Percentiles rank a stretch among this genome's conserved stretches.
Conservation (phyloP, 2,329 filamentous ascomycete genomes). For the Xylariaceae sp. region DNA sequence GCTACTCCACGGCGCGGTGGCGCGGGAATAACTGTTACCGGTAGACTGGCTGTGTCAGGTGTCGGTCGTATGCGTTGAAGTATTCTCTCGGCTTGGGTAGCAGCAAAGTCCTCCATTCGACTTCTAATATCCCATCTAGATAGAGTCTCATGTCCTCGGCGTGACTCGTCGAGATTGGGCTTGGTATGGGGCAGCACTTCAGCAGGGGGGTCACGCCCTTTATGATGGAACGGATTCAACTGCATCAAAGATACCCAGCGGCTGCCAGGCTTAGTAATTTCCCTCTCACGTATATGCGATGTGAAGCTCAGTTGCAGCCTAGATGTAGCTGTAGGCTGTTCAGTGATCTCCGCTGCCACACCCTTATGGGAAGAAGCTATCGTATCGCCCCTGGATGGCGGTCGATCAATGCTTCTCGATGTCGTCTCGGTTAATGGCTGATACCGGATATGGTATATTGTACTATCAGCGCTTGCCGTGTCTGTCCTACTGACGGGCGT, state of each 20-base stretch:
- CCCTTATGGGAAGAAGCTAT: conserved; percentile 34
- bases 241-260: conserved; percentile 29
- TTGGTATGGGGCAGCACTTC: conserved; percentile 42
- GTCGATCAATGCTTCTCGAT: conserved; percentile 52
- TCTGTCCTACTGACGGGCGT: conserved; percentile 67
- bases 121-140: conserved; percentile 61
- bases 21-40: conserved; percentile 66
- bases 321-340: conserved; percentile 18
- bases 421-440: conserved; percentile 61
- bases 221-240: conserved; percentile 35
- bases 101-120: conserved; percentile 66
- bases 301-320: conserved; percentile 17
- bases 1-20: conserved; percentile 63
- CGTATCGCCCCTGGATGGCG: conserved; percentile 46
- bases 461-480: conserved; percentile 68
- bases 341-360: conserved; percentile 23
- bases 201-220: conserved; percentile 37
- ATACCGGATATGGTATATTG: conserved; percentile 67
- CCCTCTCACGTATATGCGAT: conserved; percentile 10
- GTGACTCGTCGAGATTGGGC: conserved; percentile 31
- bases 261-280: conserved; percentile 11
- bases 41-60: conserved; percentile 60
- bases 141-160: conserved; percentile 37
- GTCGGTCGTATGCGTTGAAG: conserved; percentile 61
- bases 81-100: conserved; percentile 64